phyloP scores from a whole-genome alignment of 345 rosid species.

The Hibiscus mutabilis region DNA sequence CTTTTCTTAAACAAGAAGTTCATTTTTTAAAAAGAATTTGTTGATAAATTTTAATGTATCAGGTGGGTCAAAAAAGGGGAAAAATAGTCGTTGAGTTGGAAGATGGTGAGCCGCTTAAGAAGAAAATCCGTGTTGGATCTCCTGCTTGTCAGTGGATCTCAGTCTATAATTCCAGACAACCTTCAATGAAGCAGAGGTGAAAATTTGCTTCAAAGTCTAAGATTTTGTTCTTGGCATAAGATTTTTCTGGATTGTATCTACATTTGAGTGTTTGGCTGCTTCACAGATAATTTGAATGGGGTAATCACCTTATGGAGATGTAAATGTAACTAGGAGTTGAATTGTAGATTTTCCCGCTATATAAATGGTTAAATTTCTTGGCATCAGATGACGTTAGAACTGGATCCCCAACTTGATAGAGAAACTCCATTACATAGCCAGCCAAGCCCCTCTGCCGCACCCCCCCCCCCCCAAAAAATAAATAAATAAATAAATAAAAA shows the following conservation, averaged over 20 bases:
- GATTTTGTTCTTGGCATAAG: background rate
- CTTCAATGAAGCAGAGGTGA: conserved; percentile 69
- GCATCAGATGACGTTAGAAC: background rate
- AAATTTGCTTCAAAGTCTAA: background rate
- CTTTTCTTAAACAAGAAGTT: background rate
- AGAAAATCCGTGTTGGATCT: conserved; percentile 55
- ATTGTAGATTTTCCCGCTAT: background rate
- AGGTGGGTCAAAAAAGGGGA: conserved; percentile 59
- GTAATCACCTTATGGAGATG: background rate
- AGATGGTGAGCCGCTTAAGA: conserved; percentile 53
- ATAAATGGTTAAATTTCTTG: background rate
- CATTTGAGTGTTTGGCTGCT: background rate
- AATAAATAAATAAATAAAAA: no score
- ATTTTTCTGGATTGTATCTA: background rate
- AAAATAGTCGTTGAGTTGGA: conserved; percentile 36
- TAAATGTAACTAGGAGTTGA: background rate
- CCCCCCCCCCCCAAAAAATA: no score
- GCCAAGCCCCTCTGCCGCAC: no score
- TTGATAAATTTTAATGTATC: conserved; percentile 26
- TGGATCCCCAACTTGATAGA: background rate
- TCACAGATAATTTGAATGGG: background rate
- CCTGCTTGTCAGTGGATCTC: conserved; percentile 66
- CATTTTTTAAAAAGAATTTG: background rate
- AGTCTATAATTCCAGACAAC: conserved; percentile 44
- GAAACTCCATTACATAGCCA: background rate